Evolutionary conservation across 2,329 filamentous ascomycete genomes (phyloP).

Genomic region (Penicillium sp.): DNA sequence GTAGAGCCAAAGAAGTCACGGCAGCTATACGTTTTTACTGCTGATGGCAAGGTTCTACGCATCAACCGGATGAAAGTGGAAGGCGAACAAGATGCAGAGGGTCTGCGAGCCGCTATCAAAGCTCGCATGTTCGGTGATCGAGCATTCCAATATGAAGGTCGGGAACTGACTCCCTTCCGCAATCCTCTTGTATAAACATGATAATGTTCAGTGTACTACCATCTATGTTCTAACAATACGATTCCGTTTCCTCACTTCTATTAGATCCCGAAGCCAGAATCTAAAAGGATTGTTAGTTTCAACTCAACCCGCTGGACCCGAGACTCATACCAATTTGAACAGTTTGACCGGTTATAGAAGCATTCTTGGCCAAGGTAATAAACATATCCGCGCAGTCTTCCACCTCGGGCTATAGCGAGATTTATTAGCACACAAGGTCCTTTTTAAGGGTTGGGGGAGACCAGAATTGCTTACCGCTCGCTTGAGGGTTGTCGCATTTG

Average conservation of each 20-base stretch:
- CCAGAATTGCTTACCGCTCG: conserved; percentile 47
- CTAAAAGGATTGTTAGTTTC: conserved; percentile 21
- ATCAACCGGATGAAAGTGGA: conserved; percentile 44
- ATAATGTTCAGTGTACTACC: conserved; percentile 16
- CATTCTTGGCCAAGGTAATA: conserved; percentile 44
- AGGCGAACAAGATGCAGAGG: conserved; percentile 37
- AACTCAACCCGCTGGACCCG: background rate
- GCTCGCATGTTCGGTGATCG: conserved; percentile 40
- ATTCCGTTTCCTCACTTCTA: conserved; percentile 20
- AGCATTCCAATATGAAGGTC: conserved; percentile 27
- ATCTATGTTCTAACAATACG: conserved; percentile 17
- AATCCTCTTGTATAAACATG: conserved; percentile 32
- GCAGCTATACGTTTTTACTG: conserved; percentile 40
- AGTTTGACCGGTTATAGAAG: conserved; percentile 49
- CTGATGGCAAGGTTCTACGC: conserved; percentile 37
- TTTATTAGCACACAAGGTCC: background rate
- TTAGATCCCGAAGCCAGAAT: conserved; percentile 35
- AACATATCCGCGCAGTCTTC: conserved; percentile 46
- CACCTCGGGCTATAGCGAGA: conserved; percentile 36
- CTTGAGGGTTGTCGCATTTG: conserved; percentile 61
- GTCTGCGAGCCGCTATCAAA: conserved; percentile 40
- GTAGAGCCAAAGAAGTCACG: conserved; percentile 28
- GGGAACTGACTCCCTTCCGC: conserved; percentile 35
- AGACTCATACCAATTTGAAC: conserved; percentile 42
- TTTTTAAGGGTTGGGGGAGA: background rate